Evolutionary conservation across 306 rosid genomes (phyloP), one percentile per base, ranked within the genome.

Genomic region (Begonia fuchsioides): DNA sequence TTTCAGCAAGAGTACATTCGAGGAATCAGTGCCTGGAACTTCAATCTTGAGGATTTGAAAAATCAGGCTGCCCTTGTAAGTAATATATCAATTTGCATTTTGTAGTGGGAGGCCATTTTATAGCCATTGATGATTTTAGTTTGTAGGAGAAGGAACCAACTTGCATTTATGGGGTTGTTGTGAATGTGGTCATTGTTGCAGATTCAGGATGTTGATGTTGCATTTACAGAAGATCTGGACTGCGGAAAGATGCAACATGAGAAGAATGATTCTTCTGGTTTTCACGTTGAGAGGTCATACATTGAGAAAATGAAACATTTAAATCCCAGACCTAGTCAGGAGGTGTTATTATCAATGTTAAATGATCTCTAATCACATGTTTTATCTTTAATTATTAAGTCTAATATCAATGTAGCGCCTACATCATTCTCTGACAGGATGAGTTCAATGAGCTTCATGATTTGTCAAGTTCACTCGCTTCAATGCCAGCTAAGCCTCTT

Each of bases 1-100:
- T 43, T 51, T 41, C 92, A 90, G 98, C 93, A 90, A 81, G 95
- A 85, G 70, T 90, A 90, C 72, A 90, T 90, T 50, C 87, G 94
- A 64, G 98, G 98, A 71, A 90, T 90, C 67, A 90, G 98, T 79
- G 98, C 95, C 65, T 90, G 98, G 98, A 85, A 90, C 72, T 90
- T 90, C 68, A 90, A 85, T 67, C 83, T 90, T 52, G 98, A 90
- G 57, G 98, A 90, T 68, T 77, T 90, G 39, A 90, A 82, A 76
- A 85, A 67, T 65, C 92, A 85, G 76, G 98, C 98, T 56, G 94
- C 98, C 66, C 94, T 77, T 54, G 98, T 90, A 82, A 81, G 94
- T 73, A n/a, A 44, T 59, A 39, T 35, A 52, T 52, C 53, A 54
- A 32, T 63, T n/a, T n/a, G n/a, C n/a, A n/a, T n/a, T n/a, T 63